phyloP scores from a whole-genome alignment of 306 rosid genomes.

The Acacia crassicarpa region DNA sequence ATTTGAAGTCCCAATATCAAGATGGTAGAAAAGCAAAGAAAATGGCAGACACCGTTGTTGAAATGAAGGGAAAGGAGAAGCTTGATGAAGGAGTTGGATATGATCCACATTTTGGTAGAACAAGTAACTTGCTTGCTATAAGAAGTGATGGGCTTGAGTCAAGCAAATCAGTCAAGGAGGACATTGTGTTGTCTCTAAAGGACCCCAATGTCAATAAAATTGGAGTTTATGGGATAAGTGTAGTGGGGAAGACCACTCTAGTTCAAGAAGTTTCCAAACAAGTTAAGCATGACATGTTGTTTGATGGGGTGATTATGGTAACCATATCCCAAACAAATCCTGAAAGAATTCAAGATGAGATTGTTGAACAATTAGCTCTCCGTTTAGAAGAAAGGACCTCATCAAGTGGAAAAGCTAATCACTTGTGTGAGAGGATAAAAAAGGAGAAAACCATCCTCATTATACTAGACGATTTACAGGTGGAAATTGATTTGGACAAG shows the following conservation, averaged over 20 bases:
- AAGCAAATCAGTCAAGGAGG: background rate
- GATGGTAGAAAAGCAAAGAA: conserved; percentile 23
- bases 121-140: fast-evolving
- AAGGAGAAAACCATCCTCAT: background rate
- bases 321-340: background rate
- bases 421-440: background rate
- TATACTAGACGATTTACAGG: background rate
- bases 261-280: background rate
- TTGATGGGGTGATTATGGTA: background rate
- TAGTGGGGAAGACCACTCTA: conserved; percentile 7
- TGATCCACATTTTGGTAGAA: background rate
- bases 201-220: background rate
- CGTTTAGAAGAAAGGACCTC: background rate
- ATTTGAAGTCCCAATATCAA: background rate
- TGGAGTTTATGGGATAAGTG: conserved; percentile 6
- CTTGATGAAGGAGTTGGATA: background rate
- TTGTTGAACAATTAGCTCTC: background rate
- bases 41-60: background rate
- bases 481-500: background rate
- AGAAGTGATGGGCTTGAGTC: background rate
- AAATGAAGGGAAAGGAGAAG: background rate
- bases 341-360: background rate
- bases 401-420: background rate
- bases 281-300: background rate
- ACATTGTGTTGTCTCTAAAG: background rate